These are phyloP conservation scores for Trichoderma sp. DNA, from an alignment of 2,329 filamentous ascomycete species.

Conservation along the genomic window DNA sequence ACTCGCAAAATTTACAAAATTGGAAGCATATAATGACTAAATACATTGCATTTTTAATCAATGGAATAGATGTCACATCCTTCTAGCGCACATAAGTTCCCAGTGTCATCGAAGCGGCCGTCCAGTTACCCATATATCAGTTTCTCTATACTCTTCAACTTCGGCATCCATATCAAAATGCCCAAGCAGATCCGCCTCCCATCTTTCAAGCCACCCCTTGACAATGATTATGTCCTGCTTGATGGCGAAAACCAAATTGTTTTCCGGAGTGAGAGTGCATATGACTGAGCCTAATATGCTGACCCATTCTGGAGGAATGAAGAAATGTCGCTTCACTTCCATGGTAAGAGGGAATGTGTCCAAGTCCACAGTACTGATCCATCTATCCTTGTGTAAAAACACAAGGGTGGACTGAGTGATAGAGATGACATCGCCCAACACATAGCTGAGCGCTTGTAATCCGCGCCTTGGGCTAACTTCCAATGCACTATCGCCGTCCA, in stretches of 20 bases:
- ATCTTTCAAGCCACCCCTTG: not conserved
- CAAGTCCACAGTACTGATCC: conserved; percentile 3
- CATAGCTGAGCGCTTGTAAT: not conserved
- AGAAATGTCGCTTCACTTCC: conserved; percentile 4
- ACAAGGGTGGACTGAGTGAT: not conserved
- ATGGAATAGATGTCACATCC: too few relatives aligned
- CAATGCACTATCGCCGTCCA: not conserved
- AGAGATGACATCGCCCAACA: not conserved
- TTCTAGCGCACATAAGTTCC: not conserved
- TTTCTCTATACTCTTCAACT: not conserved
- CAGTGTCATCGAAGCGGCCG: not conserved
- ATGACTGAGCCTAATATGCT: not conserved
- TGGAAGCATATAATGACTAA: too few relatives aligned
- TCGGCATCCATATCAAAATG: not conserved
- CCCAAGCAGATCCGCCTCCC: not conserved
- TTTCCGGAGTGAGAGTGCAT: not conserved
- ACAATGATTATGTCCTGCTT: not conserved
- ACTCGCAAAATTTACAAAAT: too few relatives aligned
- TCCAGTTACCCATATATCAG: not conserved
- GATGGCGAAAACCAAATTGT: not conserved
- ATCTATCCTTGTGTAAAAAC: conserved; percentile 4
- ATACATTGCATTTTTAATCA: not conserved
- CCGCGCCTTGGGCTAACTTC: not conserved
- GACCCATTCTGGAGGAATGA: conserved; percentile 3
- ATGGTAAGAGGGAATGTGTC: not conserved